Percentiles rank a stretch among this genome's conserved stretches.
Conservation (phyloP, 2,329 filamentous ascomycete genomes). For the Talaromyces sp. region DNA sequence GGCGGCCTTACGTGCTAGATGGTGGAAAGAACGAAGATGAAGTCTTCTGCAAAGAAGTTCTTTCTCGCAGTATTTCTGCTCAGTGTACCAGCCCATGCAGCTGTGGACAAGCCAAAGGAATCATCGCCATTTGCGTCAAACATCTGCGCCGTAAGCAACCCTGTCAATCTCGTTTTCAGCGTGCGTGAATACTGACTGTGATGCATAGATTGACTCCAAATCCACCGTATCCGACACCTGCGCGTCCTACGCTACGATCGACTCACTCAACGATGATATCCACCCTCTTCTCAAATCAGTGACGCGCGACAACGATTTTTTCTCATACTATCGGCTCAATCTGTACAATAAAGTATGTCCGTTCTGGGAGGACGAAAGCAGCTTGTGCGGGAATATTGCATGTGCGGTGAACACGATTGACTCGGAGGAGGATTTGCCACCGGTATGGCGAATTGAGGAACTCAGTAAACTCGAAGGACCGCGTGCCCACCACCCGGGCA, state of each 20-base stretch:
- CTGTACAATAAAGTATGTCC: slow-evolving; percentile 92
- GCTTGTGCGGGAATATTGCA: slow-evolving; percentile 94
- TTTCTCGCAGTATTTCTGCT: slow-evolving; percentile 62
- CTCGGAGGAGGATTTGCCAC: slow-evolving; percentile 88
- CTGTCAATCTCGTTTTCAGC: not conserved
- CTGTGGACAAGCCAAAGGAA: slow-evolving; percentile 37
- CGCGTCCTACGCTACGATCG: slow-evolving; percentile 87
- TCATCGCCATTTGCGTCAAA: slow-evolving; percentile 38
- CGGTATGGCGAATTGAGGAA: slow-evolving; percentile 86
- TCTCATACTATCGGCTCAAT: slow-evolving; percentile 94
- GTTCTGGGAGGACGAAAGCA: slow-evolving; percentile 90
- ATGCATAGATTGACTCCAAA: slow-evolving; percentile 73
- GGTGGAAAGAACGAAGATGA: slow-evolving; percentile 40
- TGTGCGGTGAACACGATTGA: slow-evolving; percentile 94
- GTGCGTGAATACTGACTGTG: not conserved
- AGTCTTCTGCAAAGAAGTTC: slow-evolving; percentile 54
- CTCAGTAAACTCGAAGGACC: slow-evolving; percentile 90
- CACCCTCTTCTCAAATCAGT: slow-evolving; percentile 75
- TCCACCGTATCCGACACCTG: slow-evolving; percentile 92
- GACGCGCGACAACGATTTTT: slow-evolving; percentile 89
- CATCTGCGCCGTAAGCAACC: slow-evolving; percentile 54
- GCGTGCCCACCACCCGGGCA: slow-evolving; percentile 81
- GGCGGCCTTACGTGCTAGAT: not conserved
- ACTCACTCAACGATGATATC: slow-evolving; percentile 73
- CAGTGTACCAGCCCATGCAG: slow-evolving; percentile 49